Base-by-base conservation (phyloP, 208 protist species). In the Leishmania gerbilli region DNA sequence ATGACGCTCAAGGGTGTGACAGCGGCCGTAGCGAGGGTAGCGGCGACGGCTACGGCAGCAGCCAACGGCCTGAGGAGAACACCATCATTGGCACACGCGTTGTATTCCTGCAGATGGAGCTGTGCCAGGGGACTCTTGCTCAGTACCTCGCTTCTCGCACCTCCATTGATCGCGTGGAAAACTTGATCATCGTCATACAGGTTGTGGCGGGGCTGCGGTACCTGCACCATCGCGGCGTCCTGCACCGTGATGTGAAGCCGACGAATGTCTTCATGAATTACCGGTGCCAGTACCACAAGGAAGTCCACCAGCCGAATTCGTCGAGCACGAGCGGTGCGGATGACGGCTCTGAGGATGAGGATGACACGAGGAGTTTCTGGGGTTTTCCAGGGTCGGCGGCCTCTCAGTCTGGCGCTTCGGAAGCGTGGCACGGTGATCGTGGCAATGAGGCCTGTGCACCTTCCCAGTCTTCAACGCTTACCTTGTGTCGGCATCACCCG, bases 221-320 rank as follows among this genome's bases (percentile, higher is more conserved):
- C 82, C 78, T 98, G 79, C 95, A 98, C 75, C 69, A 80, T 4
- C 78, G 76, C 68, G 87, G 89, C 45, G 83, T 93, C 64, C 77
- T 98, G 51, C 95, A 98, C 83, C 92, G 95, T 15, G 95, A 98
- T 79, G 37, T 98, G 47, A 98, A 98, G 86, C 93, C 95, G 15
- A 91, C 88, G 11, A 98, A 98, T 77, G 84, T 98, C 71, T 95
- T 98, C 49, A 55, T 98, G 47, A 91, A 95, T 81, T 96, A 92
- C 82, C 84, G 88, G 13, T 95, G 86, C 45, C 93, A 96, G 75
- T 82, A 79, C 56, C 74, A 86, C 74, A 68, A 82, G 62, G n/a
- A 56, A 17, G 55, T 51, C 4, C 24, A 64, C 17, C 74, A 77
- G 37, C 21, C 40, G 24, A 42, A 79, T 74, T 79, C 56, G 31